Base-by-base conservation (phyloP, 2,329 filamentous ascomycete genomes). In the Elsinoe perseae region DNA sequence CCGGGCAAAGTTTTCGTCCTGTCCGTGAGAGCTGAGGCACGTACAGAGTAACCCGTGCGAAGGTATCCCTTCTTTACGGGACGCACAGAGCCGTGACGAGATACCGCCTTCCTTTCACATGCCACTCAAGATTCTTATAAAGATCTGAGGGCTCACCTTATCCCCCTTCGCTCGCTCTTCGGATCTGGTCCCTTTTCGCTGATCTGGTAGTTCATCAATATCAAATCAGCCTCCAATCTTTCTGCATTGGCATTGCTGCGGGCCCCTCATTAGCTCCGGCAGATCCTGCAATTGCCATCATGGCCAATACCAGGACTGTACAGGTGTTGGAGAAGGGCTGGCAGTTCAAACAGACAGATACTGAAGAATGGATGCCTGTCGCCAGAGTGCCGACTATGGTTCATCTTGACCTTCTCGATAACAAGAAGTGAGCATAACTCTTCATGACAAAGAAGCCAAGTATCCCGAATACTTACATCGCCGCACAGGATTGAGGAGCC, bases 401-500 rank as follows among this genome's bases (percentile, higher is more conserved):
- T 21, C 75, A 77, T 60, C 63, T 76, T 48, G 75, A 77, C 58
- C 64, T 77, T 56, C 70, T 77, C 32, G 70, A 72, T 56, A 67
- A 77, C 63, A 68, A 70, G 55, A 73, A 71, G 75, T 76, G 67
- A 58, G 70, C 8, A 44, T 9, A 10, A 5, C 54, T 28, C 34
- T 52, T 20, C 14, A 27, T 6, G 16, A 28, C 55, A 40, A 18
- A 21, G 20, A 20, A 4, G 16, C 34, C 16, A 36, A n/a, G n/a
- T 21, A 43, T 36, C 36, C 54, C 16, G 44, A 14, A 55, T 42
- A 30, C 36, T 59, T 12, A 53, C 28, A 38, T 20, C 34, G 16
- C 18, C 36, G 36, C 21, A n/a, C 61, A 77, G 75, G 57, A 77
- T 77, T 36, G 72, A 72, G 10, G 75, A 78, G 62, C 75, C 76